Conservation (phyloP, 78 protist species). For the Dictyostelium capitatum region DNA sequence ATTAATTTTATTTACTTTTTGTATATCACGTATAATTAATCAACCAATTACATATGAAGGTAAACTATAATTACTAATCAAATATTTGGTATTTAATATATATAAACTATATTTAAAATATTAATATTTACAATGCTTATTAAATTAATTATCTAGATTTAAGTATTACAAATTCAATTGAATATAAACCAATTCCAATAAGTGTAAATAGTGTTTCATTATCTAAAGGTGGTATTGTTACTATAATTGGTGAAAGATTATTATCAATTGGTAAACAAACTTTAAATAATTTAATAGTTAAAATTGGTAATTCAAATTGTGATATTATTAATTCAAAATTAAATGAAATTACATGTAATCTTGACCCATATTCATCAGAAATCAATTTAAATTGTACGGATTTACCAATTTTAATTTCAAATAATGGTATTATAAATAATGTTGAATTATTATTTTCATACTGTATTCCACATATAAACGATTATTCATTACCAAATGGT, state of each 20-base stretch:
- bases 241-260: neutral
- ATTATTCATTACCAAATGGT: neutral
- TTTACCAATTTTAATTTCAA: neutral
- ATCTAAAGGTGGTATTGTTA: neutral
- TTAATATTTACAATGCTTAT: no score
- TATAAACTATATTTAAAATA: no score
- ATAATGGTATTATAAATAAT: neutral
- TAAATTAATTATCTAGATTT: no score
- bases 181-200: neutral
- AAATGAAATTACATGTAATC: neutral
- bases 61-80: no score
- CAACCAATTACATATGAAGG: no score
- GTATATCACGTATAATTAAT: no score
- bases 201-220: neutral
- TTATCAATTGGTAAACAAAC: no score
- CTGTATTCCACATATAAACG: neutral
- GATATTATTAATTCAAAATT: neutral
- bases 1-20: no score
- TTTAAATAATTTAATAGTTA: neutral
- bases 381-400: neutral
- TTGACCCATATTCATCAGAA: no score
- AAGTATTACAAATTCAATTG: neutral
- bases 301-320: neutral
- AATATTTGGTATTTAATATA: no score
- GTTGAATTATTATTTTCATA: neutral